These are phyloP conservation scores for Phytophthora boehmeriae DNA, from an alignment of 352 stramenopile species.

Conservation along the genomic window DNA sequence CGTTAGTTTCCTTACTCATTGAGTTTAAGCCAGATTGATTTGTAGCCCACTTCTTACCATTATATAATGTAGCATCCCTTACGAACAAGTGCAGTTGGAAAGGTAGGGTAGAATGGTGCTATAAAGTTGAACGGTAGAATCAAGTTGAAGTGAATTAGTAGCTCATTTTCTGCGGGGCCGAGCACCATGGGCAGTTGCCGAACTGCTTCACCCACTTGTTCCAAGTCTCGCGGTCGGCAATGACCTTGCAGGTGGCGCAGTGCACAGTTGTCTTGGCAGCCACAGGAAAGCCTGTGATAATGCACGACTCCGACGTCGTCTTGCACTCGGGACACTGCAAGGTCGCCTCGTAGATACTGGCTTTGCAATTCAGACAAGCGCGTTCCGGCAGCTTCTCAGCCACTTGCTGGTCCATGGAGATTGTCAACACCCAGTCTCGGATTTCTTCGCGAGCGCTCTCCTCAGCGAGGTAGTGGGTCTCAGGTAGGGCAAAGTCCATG, in stretches of 20 bases:
- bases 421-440: constrained; percentile 94
- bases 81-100: constrained; percentile 12
- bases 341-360: constrained; percentile 88
- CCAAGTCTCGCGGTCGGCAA: constrained; percentile 85
- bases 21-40: constrained; percentile 81
- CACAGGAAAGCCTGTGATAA: constrained; percentile 92
- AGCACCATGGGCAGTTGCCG: constrained; percentile 81
- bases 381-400: constrained; percentile 89
- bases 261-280: constrained; percentile 86
- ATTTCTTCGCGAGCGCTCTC: constrained; percentile 92
- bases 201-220: constrained; percentile 92
- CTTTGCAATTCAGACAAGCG: constrained; percentile 74
- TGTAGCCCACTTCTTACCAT: no score
- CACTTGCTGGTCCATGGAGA: constrained; percentile 96
- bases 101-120: not conserved
- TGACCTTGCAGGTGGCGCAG: constrained; percentile 89
- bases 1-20: constrained; percentile 94
- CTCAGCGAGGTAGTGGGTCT: constrained; percentile 79
- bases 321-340: constrained; percentile 84
- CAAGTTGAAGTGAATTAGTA: constrained; percentile 57
- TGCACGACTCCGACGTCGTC: constrained; percentile 79
- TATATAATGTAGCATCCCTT: not conserved
- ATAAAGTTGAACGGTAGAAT: not conserved
- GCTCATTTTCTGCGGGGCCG: constrained; percentile 85
- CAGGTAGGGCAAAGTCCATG: constrained; percentile 74